Evolutionary conservation across 2,329 filamentous ascomycete genomes (phyloP), one percentile per base, ranked within the genome.

Genomic region (Mycosphaerella sp.): DNA sequence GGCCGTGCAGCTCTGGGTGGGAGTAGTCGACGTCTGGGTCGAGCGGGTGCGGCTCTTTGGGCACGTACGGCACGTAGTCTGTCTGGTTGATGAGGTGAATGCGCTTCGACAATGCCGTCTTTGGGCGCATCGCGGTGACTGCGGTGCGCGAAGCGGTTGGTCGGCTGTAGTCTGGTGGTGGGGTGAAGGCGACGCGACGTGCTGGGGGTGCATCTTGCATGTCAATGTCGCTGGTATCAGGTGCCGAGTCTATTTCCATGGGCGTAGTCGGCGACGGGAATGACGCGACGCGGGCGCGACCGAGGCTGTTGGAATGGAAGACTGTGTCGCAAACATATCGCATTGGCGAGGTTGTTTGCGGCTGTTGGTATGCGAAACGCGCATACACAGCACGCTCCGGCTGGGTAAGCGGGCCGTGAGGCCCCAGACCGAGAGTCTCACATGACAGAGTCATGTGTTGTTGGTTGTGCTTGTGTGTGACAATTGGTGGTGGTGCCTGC

Each of bases 21-120:
- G 41, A 53, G 28, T 44, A 36, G 25, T 53, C 50, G 41, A 49
- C 44, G 44, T 53, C 50, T 30, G n/a, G 36, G 27, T 53, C 43
- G 30, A 44, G 28, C 5, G 32, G 34, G 4, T 45, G 40, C 18
- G 51, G 51, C 34, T 42, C 34, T 3, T 21, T n/a, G 0, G 50
- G 50, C 41, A 53, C 50, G 34, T 53, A 44, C 17, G 18, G 34
- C 6, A 6, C 21, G 21, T 34, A 4, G 25, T 44, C 50, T 25
- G 41, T 41, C 34, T 51, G 21, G 32, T 53, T 47, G 46, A 49
- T 49, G 35, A 47, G 40, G 14, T 49, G 45, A 28, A 53, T 53
- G 36, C 51, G 45, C 17, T 45, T 28, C 18, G 39, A 44, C 5
- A 53, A 27, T 9, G 42, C 41, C 10, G 51, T 49, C 21, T 42